Evolutionary conservation across 78 protist genomes (phyloP).

Genomic region (Dictyostelium intermedium): DNA sequence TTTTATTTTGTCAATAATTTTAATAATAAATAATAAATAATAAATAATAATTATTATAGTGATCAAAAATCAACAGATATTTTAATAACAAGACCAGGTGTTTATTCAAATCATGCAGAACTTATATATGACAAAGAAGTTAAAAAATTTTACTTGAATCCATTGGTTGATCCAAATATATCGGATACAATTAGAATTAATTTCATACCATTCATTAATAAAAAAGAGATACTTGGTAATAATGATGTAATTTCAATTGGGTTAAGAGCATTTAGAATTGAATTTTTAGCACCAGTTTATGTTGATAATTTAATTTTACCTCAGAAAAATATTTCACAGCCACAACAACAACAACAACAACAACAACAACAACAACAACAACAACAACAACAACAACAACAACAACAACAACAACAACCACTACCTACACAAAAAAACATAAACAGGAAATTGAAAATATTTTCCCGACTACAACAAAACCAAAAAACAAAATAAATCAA

Average conservation of each 20-base stretch:
- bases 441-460: background rate
- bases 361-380: background rate
- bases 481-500: background rate
- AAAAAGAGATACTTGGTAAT: background rate
- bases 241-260: slow-evolving; percentile 32
- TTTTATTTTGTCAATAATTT: too few relatives aligned
- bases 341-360: background rate
- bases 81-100: slow-evolving; percentile 18
- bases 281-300: background rate
- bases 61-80: background rate
- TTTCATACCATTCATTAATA: slow-evolving; percentile 31
- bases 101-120: background rate
- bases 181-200: slow-evolving; percentile 46
- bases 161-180: background rate
- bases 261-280: slow-evolving; percentile 41
- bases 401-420: background rate
- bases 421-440: background rate
- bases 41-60: background rate
- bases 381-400: background rate
- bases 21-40: too few relatives aligned
- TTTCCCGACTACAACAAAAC: background rate
- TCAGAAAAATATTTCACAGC: background rate
- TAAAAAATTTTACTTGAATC: background rate
- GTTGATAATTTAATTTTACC: background rate
- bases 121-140: background rate